These are phyloP conservation scores for Fusarium nelsonii DNA, from an alignment of 2,329 filamentous ascomycete genomes.

Conservation along the genomic window DNA sequence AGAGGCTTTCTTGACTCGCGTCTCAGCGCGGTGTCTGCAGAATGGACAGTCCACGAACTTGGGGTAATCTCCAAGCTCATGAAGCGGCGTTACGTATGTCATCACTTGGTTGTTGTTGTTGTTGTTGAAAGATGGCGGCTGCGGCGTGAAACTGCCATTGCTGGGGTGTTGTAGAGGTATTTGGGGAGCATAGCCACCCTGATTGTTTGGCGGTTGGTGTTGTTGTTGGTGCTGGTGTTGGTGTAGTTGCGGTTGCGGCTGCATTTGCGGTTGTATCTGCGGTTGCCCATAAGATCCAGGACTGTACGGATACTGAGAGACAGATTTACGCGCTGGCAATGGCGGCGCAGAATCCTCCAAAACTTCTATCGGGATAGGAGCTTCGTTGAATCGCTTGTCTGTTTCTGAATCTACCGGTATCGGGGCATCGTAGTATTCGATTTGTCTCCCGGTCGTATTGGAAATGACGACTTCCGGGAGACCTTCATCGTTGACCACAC, in stretches of 20 bases:
- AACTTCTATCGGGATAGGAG: conserved; percentile 17
- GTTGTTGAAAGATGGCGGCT: neutral
- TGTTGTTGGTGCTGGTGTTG: neutral
- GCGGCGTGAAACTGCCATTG: conserved; percentile 6
- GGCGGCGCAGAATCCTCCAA: conserved; percentile 5
- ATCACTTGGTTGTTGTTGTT: conserved; percentile 5
- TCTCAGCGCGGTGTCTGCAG: conserved; percentile 36
- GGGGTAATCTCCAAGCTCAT: conserved; percentile 40
- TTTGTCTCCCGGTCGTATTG: neutral
- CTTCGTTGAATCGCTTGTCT: conserved; percentile 15
- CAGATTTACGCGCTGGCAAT: conserved; percentile 3
- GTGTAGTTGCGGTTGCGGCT: no score
- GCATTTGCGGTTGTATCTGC: neutral
- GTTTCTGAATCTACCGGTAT: conserved; percentile 38
- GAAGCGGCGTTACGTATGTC: conserved; percentile 37
- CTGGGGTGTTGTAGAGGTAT: neutral
- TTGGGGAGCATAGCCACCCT: neutral
- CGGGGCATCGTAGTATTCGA: conserved; percentile 26
- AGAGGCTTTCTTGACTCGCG: conserved; percentile 39
- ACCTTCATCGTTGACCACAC: conserved; percentile 30
- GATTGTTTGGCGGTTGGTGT: neutral
- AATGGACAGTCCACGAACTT: conserved; percentile 46
- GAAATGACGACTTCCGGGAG: conserved; percentile 38
- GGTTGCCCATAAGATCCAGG: neutral
- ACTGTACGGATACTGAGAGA: conserved; percentile 2